phyloP scores from a whole-genome alignment of 495 filamentous ascomycete species.

The Hyphodiscus hymeniophilus region DNA sequence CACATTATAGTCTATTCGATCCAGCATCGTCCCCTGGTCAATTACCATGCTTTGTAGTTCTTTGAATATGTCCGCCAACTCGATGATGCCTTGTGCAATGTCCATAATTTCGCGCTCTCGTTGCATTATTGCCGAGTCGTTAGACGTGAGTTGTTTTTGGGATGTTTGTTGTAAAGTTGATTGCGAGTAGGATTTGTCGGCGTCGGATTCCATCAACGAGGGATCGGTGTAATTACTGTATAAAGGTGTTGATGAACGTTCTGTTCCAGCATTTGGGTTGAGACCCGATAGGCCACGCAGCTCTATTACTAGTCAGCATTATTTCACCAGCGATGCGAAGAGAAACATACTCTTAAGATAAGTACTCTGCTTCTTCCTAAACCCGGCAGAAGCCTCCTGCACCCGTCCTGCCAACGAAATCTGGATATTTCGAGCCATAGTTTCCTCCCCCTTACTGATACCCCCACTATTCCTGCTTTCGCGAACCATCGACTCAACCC shows the following conservation, averaged over 20 bases:
- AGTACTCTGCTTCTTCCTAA: slow-evolving; percentile 92
- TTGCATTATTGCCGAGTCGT: slow-evolving; percentile 81
- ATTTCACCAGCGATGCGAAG: background rate
- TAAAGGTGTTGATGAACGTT: slow-evolving; percentile 55
- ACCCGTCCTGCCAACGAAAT: slow-evolving; percentile 80
- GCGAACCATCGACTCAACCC: slow-evolving; percentile 75
- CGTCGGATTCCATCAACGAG: slow-evolving; percentile 79
- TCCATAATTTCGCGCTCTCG: slow-evolving; percentile 96
- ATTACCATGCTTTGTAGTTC: slow-evolving; percentile 96
- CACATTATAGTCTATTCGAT: slow-evolving; percentile 97
- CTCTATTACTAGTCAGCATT: slow-evolving; percentile 46
- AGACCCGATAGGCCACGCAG: slow-evolving; percentile 63
- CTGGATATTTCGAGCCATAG: slow-evolving; percentile 93
- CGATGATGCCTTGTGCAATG: slow-evolving; percentile 96
- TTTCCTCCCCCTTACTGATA: slow-evolving; percentile 76
- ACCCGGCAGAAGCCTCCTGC: slow-evolving; percentile 85
- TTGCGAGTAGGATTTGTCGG: slow-evolving; percentile 87
- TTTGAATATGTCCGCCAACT: slow-evolving; percentile 91
- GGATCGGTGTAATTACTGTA: slow-evolving; percentile 51
- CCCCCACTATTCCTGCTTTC: slow-evolving; percentile 59
- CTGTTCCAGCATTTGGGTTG: slow-evolving; percentile 25
- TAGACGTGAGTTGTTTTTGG: slow-evolving; percentile 60
- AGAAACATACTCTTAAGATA: slow-evolving; percentile 76
- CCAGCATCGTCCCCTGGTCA: slow-evolving; percentile 95
- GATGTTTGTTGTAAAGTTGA: slow-evolving; percentile 71